Base-by-base conservation (phyloP, 306 rosid genomes). In the Cucurbita pepo region DNA sequence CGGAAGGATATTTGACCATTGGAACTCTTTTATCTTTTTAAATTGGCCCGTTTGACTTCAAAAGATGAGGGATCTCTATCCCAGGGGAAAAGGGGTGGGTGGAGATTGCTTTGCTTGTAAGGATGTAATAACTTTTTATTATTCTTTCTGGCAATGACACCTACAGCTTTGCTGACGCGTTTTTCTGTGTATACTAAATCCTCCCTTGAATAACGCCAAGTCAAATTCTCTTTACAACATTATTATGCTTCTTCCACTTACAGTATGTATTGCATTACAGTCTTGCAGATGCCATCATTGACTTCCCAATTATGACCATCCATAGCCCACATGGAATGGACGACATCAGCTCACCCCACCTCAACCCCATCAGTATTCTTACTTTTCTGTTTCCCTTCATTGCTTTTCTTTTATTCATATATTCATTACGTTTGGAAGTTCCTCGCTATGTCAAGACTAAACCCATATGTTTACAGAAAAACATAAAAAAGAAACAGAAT, bases 221-320 rank as follows among this genome's bases (percentile, higher is more conserved):
- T 65, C 71, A 43, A 43, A 10, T 65, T 65, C 71, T 47, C 9
- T 44, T 63, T 40, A 4, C 1, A 63, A 38, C 22, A 16, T 5
- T 36, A 67, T 67, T 67, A 47, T 47, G 56, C 72, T 67, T 67
- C 72, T 67, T 67, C 72, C 72, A 65, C 71, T 44, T 10, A 50
- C 13, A 18, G 9, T 18, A 19, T 65, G 9, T 18, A 19, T 65
- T 65, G 72, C 36, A 19, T 64, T 30, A 30, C 34, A 30, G 34
- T 30, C 34, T 30, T n/a, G 53, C 2, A 44, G 56, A 43, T 66
- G 56, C 72, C 56, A 69, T 50, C 58, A 0, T 69, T 69, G 58
- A 69, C 58, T 50, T 48, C 57, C 56, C 41, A 47, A 67, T 15
- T 8, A 12, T 7, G 56, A 34, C 18, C 54, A 45, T 14, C 6